phyloP scores from a whole-genome alignment of 2,329 filamentous ascomycete genomes.

The Penicillium griseofulvum region DNA sequence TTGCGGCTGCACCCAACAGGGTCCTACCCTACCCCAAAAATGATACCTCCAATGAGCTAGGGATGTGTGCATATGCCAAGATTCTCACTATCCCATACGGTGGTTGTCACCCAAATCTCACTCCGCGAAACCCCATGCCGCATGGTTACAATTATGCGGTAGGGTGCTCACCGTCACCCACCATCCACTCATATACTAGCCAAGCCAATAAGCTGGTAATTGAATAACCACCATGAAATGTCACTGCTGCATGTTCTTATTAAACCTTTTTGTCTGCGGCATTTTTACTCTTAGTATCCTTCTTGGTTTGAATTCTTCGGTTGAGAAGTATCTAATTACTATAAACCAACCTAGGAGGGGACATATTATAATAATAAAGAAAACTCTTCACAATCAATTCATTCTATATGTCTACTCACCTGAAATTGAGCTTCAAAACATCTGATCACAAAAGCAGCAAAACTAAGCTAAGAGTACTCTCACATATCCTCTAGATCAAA shows the following conservation, averaged over 20 bases:
- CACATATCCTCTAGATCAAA: conserved; percentile 2
- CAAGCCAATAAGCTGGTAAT: too few species aligned
- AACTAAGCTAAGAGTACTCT: neutral
- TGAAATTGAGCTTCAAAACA: neutral
- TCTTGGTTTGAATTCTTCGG: neutral
- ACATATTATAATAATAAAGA: neutral
- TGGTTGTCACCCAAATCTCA: neutral
- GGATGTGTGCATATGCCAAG: neutral
- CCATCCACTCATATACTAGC: neutral
- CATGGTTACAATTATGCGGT: too few species aligned
- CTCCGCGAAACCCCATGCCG: too few species aligned
- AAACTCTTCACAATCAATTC: neutral
- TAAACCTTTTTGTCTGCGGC: too few species aligned
- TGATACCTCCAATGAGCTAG: too few species aligned
- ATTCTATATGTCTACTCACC: neutral
- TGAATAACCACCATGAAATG: too few species aligned
- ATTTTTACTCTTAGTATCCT: neutral
- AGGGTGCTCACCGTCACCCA: too few species aligned
- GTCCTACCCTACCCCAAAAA: too few species aligned
- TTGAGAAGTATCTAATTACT: neutral
- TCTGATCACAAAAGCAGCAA: neutral
- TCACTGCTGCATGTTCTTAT: too few species aligned
- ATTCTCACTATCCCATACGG: neutral
- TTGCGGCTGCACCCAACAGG: too few species aligned
- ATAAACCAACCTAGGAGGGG: neutral